Conservation (phyloP, 202 grass and related monocot genomes). For the Setaria viridis region DNA sequence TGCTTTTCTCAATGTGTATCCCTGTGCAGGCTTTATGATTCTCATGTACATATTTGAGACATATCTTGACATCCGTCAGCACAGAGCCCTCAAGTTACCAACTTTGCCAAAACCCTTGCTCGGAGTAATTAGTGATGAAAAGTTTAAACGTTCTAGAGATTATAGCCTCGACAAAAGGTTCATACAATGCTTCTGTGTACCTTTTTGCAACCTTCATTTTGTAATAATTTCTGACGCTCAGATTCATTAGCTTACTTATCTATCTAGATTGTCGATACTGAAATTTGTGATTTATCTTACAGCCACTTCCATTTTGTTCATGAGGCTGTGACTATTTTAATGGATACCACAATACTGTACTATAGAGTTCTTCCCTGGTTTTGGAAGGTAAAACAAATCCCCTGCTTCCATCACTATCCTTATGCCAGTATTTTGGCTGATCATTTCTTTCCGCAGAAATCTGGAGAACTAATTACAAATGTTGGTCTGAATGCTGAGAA, state of each 20-base stretch:
- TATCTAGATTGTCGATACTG: constrained; percentile 14
- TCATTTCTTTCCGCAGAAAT: constrained; percentile 65
- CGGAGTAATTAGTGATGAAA: constrained; percentile 88
- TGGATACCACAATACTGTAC: constrained; percentile 89
- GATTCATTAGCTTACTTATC: constrained; percentile 16
- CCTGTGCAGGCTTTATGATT: constrained; percentile 91
- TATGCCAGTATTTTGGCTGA: constrained; percentile 42
- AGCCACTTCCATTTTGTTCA: constrained; percentile 91
- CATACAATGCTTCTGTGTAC: neutral
- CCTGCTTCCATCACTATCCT: constrained; percentile 29
- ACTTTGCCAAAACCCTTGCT: constrained; percentile 69
- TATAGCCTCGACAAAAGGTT: constrained; percentile 99
- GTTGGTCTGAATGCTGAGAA: constrained; percentile 86
- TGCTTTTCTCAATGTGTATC: constrained; percentile 13
- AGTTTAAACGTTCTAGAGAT: constrained; percentile 80
- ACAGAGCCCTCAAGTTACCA: constrained; percentile 72
- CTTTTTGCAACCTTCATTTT: constrained; percentile 15
- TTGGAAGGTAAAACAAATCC: constrained; percentile 79
- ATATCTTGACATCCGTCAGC: constrained; percentile 91
- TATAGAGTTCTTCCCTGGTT: constrained; percentile 88
- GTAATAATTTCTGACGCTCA: neutral
- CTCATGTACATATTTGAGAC: constrained; percentile 95
- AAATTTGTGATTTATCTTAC: constrained; percentile 47
- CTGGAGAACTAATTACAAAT: constrained; percentile 60
- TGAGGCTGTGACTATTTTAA: constrained; percentile 82